Base-by-base conservation (phyloP, 352 stramenopile genomes). In the Globisporangium carolinianum region DNA sequence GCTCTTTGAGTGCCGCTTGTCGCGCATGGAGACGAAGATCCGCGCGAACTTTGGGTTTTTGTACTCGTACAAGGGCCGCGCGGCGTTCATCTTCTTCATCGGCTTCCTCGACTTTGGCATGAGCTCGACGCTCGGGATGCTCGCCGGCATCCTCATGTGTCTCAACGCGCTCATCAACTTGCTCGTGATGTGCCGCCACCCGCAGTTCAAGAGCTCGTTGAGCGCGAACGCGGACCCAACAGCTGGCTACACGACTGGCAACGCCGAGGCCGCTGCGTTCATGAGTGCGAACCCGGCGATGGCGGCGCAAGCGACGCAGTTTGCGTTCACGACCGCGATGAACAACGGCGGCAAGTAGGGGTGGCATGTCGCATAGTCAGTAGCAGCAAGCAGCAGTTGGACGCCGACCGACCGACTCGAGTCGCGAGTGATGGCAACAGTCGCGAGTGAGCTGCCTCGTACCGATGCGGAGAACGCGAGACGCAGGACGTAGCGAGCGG, bases 51-150 rank as follows among this genome's bases (percentile, higher is more conserved):
- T 94, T 67, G 84, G 84, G 56, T 94, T 94, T 63, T 59, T 94
- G 11, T 94, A 91, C 71, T 87, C 79, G 68, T 94, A 94, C 75
- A 89, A 89, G 59, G 84, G 84, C 43, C 80, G 84, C 58, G 84
- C 84, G 6, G 73, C 71, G 14, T 94, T 94, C 66, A 94, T 94
- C 61, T 94, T 94, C 72, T 94, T 94, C 65, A 92, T 94, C 63
- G 84, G 84, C 54, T 94, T 94, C 55, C 53, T 94, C 17, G 82
- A 92, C 72, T 94, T 94, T 58, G 84, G 84, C 52, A 94, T 94
- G 70, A 87, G 78, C 69, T 89, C 80, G 57, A 73, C 84, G 38
- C 71, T 94, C 6, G 84, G 79, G 15, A 86, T 72, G 41, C 58
- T 94, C 57, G 82, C 82, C 37, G 84, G 84, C 37, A 62, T 86